Conservation (phyloP, 257 asterid species). For the Coffea canephora region DNA sequence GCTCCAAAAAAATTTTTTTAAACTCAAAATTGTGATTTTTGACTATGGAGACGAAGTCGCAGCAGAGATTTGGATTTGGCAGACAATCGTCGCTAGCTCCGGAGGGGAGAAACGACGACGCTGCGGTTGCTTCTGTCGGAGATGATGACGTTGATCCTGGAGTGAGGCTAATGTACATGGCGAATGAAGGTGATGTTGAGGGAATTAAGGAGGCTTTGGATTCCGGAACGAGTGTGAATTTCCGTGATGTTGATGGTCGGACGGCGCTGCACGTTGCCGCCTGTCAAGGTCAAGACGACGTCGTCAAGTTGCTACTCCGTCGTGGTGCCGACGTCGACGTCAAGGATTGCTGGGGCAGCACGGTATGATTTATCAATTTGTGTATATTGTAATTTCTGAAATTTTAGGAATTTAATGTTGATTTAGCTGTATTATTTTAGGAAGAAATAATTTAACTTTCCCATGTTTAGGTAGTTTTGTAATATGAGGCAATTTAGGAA, state of each 20-base stretch:
- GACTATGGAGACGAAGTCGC: conserved; percentile 51
- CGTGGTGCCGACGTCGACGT: conserved; percentile 58
- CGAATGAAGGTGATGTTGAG: conserved; percentile 76
- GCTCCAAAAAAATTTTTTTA: too few relatives aligned
- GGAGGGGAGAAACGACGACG: conserved; percentile 30
- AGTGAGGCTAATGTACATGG: conserved; percentile 68
- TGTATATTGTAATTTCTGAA: neutral
- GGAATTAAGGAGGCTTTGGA: conserved; percentile 68
- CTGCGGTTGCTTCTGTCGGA: conserved; percentile 16
- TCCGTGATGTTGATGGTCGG: conserved; percentile 68
- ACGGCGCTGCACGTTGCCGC: conserved; percentile 84
- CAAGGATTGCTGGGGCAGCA: conserved; percentile 86
- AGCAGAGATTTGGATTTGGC: conserved; percentile 58
- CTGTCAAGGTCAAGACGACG: conserved; percentile 67
- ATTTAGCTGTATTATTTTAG: neutral
- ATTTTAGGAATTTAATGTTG: neutral
- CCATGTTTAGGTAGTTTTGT: neutral
- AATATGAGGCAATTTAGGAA: neutral
- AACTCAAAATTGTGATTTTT: neutral
- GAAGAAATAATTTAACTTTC: neutral
- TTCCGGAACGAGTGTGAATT: conserved; percentile 57
- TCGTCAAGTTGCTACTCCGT: conserved; percentile 52
- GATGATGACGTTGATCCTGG: conserved; percentile 53
- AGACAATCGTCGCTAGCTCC: conserved; percentile 69
- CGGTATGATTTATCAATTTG: conserved; percentile 47